Evolutionary conservation across 371 early-diverging fungal species (phyloP).

Genomic region (Entomophthora muscae): DNA sequence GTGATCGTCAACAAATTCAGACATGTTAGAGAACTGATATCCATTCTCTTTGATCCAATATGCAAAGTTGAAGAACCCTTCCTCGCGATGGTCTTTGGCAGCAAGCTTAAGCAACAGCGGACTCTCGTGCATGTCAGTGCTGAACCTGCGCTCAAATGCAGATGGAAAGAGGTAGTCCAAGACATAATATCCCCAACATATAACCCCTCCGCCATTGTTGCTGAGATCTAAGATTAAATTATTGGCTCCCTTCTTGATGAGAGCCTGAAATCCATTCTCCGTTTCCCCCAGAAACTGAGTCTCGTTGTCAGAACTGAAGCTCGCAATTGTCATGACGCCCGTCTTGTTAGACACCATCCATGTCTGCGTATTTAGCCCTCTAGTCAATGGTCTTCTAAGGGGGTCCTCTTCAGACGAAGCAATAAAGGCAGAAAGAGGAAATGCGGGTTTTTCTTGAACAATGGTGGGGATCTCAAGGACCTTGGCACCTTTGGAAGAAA

Average conservation of each 20-base stretch:
- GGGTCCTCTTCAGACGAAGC: background rate
- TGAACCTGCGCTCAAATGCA: background rate
- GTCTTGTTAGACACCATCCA: background rate
- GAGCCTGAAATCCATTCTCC: slow-evolving; percentile 13
- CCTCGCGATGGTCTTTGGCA: background rate
- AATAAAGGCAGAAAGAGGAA: no score
- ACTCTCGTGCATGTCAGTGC: slow-evolving; percentile 1
- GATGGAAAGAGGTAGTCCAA: slow-evolving; percentile 16
- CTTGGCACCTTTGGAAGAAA: background rate
- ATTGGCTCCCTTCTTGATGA: slow-evolving; percentile 12
- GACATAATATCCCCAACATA: slow-evolving; percentile 19
- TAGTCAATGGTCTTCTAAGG: background rate
- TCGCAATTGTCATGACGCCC: background rate
- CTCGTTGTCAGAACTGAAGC: slow-evolving; percentile 1
- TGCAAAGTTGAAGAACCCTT: background rate
- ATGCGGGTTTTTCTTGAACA: background rate
- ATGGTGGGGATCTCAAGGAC: background rate
- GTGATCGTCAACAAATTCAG: background rate
- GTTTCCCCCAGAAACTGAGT: background rate
- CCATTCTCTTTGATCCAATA: background rate
- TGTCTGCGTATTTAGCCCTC: background rate
- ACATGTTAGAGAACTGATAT: background rate
- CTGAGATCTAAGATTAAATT: slow-evolving; percentile 16
- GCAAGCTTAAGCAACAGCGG: background rate
- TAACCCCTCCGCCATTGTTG: slow-evolving; percentile 18